phyloP scores from a whole-genome alignment of 805 yeast species.

The Clavispora fructus region DNA sequence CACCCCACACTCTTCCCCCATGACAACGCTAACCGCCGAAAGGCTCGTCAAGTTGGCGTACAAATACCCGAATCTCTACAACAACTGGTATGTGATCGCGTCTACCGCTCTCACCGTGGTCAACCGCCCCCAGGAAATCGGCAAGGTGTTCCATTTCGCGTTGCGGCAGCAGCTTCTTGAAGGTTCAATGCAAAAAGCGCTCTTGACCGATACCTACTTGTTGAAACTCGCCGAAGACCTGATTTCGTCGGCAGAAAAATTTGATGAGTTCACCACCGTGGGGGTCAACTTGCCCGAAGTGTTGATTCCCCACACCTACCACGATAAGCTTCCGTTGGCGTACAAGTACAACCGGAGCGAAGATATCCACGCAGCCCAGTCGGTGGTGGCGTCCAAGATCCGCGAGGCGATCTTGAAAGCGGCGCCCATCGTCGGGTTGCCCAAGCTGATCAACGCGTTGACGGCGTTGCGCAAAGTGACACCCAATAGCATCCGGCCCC shows the following conservation, averaged over 20 bases:
- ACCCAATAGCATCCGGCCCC: slow-evolving; percentile 37
- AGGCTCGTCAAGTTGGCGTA: slow-evolving; percentile 50
- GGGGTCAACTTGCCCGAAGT: slow-evolving; percentile 40
- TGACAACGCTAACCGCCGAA: slow-evolving; percentile 42
- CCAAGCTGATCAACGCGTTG: slow-evolving; percentile 77
- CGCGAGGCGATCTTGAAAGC: slow-evolving; percentile 77
- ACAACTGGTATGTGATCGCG: slow-evolving; percentile 73
- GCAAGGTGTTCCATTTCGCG: slow-evolving; percentile 69
- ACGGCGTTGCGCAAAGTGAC: slow-evolving; percentile 60
- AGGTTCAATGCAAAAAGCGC: slow-evolving; percentile 12
- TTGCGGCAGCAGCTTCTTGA: slow-evolving; percentile 40
- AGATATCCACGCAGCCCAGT: slow-evolving; percentile 33
- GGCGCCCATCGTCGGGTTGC: slow-evolving; percentile 77
- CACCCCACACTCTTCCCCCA: slow-evolving; percentile 1
- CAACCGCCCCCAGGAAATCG: slow-evolving; percentile 77
- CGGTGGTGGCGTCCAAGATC: slow-evolving; percentile 44
- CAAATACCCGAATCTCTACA: slow-evolving; percentile 48
- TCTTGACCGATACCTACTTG: slow-evolving; percentile 30
- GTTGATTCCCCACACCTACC: slow-evolving; percentile 34
- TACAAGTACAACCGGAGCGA: slow-evolving; percentile 29
- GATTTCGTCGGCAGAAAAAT: slow-evolving; percentile 33
- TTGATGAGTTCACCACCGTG: slow-evolving; percentile 33
- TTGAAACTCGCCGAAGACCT: slow-evolving; percentile 36
- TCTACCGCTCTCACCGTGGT: slow-evolving; percentile 78
- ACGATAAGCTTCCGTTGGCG: slow-evolving; percentile 32